A percentile compares a stretch with the other conserved stretches of the same genome.
Conservation (phyloP, 306 rosid species). For the Vicia faba region DNA sequence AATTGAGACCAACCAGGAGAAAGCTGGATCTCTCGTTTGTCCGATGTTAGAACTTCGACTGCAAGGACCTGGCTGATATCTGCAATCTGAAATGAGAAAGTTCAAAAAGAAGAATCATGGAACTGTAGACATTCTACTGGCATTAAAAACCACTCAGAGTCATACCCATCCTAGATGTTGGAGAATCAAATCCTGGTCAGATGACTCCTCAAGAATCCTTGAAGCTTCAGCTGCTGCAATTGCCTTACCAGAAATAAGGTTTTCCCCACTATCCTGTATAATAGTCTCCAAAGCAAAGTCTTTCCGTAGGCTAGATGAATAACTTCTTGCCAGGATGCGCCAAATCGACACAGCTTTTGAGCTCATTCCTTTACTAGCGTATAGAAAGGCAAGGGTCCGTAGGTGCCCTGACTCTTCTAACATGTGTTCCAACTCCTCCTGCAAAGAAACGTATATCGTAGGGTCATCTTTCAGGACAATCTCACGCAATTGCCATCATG, state of each 20-base stretch:
- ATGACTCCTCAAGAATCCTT: slow-evolving; percentile 87
- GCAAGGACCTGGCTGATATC: slow-evolving; percentile 86
- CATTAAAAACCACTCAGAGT: slow-evolving; percentile 6
- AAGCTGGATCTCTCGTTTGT: slow-evolving; percentile 67
- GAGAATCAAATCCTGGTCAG: slow-evolving; percentile 81
- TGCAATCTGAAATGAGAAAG: slow-evolving; percentile 65
- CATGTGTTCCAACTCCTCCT: slow-evolving; percentile 96
- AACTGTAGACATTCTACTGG: slow-evolving; percentile 31
- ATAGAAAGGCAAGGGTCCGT: slow-evolving; percentile 92
- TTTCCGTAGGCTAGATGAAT: slow-evolving; percentile 79
- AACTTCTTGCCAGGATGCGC: slow-evolving; percentile 88
- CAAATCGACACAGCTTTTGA: slow-evolving; percentile 87
- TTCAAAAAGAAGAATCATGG: slow-evolving; percentile 37
- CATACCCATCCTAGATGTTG: slow-evolving; percentile 98
- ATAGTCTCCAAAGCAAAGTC: slow-evolving; percentile 54
- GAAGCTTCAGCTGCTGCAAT: slow-evolving; percentile 91
- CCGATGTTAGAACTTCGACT: slow-evolving; percentile 77
- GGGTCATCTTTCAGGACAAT: slow-evolving; percentile 56
- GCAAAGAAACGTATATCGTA: slow-evolving; percentile 60
- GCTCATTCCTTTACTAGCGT: slow-evolving; percentile 92
- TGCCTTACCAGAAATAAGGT: slow-evolving; percentile 61
- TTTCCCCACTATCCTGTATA: slow-evolving; percentile 40
- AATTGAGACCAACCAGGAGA: slow-evolving; percentile 70
- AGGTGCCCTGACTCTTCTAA: slow-evolving; percentile 89
- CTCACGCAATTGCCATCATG: slow-evolving; percentile 47